Base-by-base conservation (phyloP, 179 eudicot genomes). In the Amaranthus tricolor region DNA sequence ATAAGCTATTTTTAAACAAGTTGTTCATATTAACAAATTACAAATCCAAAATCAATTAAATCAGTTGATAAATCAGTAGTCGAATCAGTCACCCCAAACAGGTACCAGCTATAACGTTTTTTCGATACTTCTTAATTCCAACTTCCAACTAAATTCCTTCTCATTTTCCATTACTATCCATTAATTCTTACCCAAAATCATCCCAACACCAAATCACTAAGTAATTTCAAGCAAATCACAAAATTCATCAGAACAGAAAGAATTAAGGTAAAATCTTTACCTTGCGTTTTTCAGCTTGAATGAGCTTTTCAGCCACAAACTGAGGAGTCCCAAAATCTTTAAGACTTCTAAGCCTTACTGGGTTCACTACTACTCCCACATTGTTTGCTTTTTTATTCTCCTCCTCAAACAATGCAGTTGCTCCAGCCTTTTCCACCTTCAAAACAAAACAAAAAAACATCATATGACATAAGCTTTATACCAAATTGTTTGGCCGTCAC, bases 381-480 rank as follows among this genome's bases (percentile, higher is more conserved):
- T 84, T 93, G 81, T 94, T 94, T 20, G 89, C 81, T 19, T 85
- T 85, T 76, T 88, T 88, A 60, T 77, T 81, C 74, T 83, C 81
- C 82, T 94, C 96, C 88, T 94, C 93, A 76, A 94, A 91, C 69
- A 94, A 76, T 68, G 76, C 87, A 52, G 90, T 94, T 0, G 98
- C 98, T 68, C 98, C 98, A 58, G 98, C 91, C 85, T 94, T 94
- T 51, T 94, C 96, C 63, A 91, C 90, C 98, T 91, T 76, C 57
- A 66, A 76, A 57, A 43, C 17, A 9, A 20, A 43, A 14, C 10
- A 20, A 73, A 20, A 21, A 16, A 48, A 40, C 43, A 53, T 68
- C 16, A 56, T 47, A 49, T 44, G 43, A 55, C 47, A 45, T 58
- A 60, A 68, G 48, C 53, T 74, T 80, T 63, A 44, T 47, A 74